A percentile compares a stretch with the other conserved stretches of the same genome.
These are phyloP conservation scores for Dioszegia crocea DNA, from an alignment of 768 basidiomycete species.

Conservation along the genomic window DNA sequence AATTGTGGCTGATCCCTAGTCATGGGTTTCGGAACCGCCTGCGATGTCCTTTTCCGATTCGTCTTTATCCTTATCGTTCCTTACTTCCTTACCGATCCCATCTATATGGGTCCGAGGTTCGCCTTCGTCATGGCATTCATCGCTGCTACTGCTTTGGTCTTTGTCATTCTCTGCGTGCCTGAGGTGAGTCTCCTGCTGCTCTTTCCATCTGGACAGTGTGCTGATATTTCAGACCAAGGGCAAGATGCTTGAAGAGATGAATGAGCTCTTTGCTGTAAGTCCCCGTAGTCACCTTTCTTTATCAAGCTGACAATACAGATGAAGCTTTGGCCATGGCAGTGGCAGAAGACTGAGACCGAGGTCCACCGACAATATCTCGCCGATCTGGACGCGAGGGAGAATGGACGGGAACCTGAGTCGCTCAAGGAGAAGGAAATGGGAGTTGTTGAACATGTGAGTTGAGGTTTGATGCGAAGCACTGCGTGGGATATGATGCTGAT, in stretches of 20 bases:
- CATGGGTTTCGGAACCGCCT: constrained; percentile 12
- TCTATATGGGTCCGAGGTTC: constrained; percentile 9
- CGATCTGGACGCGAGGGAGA: not conserved
- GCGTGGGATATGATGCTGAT: no score
- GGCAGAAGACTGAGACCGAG: not conserved
- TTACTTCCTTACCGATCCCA: constrained; percentile 13
- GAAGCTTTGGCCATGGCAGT: constrained; percentile 5
- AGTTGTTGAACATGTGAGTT: not conserved
- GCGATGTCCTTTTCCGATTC: constrained; percentile 17
- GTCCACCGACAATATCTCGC: not conserved
- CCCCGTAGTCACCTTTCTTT: not conserved
- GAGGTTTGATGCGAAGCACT: no score
- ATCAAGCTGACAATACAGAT: not conserved
- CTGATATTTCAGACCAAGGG: constrained; percentile 10
- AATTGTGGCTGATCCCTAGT: no score
- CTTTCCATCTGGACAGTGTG: not conserved
- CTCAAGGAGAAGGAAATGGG: not conserved
- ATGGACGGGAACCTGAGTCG: not conserved
- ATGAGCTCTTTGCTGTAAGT: constrained; percentile 37
- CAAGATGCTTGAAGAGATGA: constrained; percentile 31
- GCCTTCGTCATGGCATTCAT: constrained; percentile 15
- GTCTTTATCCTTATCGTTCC: constrained; percentile 13
- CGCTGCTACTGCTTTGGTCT: constrained; percentile 8
- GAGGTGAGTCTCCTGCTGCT: constrained; percentile 4
- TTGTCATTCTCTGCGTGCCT: constrained; percentile 18